A percentile compares a stretch with the other conserved stretches of the same genome.
Conservation (phyloP, 2,329 filamentous ascomycete species). For the Aspergillus glaucus region DNA sequence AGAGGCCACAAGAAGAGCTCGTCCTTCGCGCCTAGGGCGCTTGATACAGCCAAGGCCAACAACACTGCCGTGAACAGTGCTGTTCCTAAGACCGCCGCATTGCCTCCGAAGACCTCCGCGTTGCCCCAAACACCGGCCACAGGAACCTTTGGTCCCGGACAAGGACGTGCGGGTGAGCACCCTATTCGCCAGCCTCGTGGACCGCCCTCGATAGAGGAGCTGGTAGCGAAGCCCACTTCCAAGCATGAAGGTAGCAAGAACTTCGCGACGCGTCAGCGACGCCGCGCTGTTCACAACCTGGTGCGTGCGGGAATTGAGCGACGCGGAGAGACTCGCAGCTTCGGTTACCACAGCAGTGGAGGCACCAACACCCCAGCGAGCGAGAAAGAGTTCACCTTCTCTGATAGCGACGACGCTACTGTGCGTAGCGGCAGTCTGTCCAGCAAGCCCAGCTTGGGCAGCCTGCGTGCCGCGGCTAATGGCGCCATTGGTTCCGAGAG, state of each 20-base stretch:
- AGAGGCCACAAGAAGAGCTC: constrained; percentile 87
- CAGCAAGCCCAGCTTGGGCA: constrained; percentile 66
- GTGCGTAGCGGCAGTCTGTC: constrained; percentile 75
- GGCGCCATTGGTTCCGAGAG: constrained; percentile 85
- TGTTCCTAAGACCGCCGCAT: constrained; percentile 45
- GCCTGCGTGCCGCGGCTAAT: constrained; percentile 69
- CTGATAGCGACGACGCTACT: constrained; percentile 67
- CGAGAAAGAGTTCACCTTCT: constrained; percentile 65
- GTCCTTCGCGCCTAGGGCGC: constrained; percentile 53
- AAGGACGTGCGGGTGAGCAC: constrained; percentile 88
- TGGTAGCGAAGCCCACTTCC: constrained; percentile 80
- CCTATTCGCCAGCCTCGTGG: constrained; percentile 88
- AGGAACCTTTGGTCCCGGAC: constrained; percentile 85
- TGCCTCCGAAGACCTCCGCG: constrained; percentile 63
- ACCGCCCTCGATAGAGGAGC: constrained; percentile 84
- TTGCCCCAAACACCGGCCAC: constrained; percentile 76
- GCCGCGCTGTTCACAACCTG: constrained; percentile 84
- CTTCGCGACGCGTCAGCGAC: constrained; percentile 86
- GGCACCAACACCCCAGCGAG: constrained; percentile 87
- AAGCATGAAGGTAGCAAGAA: constrained; percentile 96
- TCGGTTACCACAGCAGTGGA: constrained; percentile 55
- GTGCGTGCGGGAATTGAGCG: constrained; percentile 84
- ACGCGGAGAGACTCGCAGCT: constrained; percentile 63
- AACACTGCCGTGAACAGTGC: constrained; percentile 31
- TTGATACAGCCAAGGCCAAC: constrained; percentile 47